These are phyloP conservation scores for Colletotrichum incanum DNA, from an alignment of 2,329 filamentous ascomycete genomes.

Conservation along the genomic window DNA sequence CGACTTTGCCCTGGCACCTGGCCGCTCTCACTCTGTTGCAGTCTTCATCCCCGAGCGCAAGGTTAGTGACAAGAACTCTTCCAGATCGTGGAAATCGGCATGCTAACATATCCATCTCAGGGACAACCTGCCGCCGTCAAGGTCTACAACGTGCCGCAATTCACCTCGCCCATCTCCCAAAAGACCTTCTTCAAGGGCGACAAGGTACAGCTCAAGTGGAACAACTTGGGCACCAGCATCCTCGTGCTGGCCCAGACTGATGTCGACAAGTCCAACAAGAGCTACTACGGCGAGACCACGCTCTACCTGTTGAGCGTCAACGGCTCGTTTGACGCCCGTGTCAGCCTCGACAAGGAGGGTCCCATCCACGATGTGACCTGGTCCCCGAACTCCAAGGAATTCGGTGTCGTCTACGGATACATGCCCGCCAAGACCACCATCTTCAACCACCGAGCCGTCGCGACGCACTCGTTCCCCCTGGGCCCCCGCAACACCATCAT, in stretches of 20 bases:
- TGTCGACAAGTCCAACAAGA: slow-evolving; percentile 98
- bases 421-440: slow-evolving; percentile 99
- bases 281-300: slow-evolving; percentile 98
- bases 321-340: slow-evolving; percentile 91
- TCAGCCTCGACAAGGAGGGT: slow-evolving; percentile 95
- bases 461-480: slow-evolving; percentile 88
- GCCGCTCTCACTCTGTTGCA: slow-evolving; percentile 91
- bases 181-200: slow-evolving; percentile 99
- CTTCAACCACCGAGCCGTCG: slow-evolving; percentile 90
- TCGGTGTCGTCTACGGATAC: slow-evolving; percentile 96
- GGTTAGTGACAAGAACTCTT: slow-evolving; percentile 64
- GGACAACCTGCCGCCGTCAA: slow-evolving; percentile 95
- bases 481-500: slow-evolving; percentile 93
- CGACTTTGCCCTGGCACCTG: slow-evolving; percentile 91
- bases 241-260: slow-evolving; percentile 98
- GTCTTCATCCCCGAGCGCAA: slow-evolving; percentile 97
- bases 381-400: slow-evolving; percentile 98
- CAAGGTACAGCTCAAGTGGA: slow-evolving; percentile 99
- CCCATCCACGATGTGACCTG: slow-evolving; percentile 99
- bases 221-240: slow-evolving; percentile 89
- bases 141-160: slow-evolving; percentile 93
- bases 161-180: slow-evolving; percentile 86
- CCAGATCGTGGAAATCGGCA: slow-evolving; percentile 1
- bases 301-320: slow-evolving; percentile 95
- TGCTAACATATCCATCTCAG: slow-evolving; percentile 60